Conservation (phyloP, 2,329 filamentous ascomycete species). For the Phoma sp. region DNA sequence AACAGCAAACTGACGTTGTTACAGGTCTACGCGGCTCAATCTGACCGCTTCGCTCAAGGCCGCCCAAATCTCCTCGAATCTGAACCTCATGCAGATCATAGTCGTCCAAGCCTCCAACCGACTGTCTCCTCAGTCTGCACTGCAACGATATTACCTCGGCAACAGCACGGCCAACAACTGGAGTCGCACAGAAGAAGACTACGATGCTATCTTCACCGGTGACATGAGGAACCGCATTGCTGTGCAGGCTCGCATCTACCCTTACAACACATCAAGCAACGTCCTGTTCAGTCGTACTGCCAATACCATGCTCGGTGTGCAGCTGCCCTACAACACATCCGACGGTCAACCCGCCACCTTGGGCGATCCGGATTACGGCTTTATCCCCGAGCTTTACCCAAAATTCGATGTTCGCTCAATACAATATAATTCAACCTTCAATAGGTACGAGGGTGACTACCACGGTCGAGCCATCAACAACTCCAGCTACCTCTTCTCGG, state of each 20-base stretch:
- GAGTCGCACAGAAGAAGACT: constrained; percentile 65
- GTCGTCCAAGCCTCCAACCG: constrained; percentile 74
- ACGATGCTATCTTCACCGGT: constrained; percentile 72
- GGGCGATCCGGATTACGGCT: constrained; percentile 68
- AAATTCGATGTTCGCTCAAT: constrained; percentile 70
- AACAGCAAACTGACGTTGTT: not conserved
- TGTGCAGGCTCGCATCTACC: constrained; percentile 76
- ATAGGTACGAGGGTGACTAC: constrained; percentile 51
- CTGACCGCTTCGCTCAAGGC: constrained; percentile 88
- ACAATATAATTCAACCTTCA: constrained; percentile 37
- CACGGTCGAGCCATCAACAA: constrained; percentile 53
- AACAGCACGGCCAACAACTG: constrained; percentile 66
- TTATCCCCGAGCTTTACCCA: constrained; percentile 75
- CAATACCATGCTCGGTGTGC: constrained; percentile 55
- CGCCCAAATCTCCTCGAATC: constrained; percentile 77
- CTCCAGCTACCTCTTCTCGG: constrained; percentile 71
- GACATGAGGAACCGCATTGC: constrained; percentile 58
- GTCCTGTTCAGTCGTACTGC: constrained; percentile 53
- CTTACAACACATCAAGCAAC: constrained; percentile 67
- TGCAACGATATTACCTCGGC: constrained; percentile 61
- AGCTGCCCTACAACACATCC: constrained; percentile 66
- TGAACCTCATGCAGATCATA: constrained; percentile 78
- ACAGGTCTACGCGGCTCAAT: constrained; percentile 66
- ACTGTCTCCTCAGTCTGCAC: constrained; percentile 59
- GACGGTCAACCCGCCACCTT: constrained; percentile 67